Base-by-base conservation (phyloP, 495 filamentous ascomycete genomes). In the Talaromyces ruber region DNA sequence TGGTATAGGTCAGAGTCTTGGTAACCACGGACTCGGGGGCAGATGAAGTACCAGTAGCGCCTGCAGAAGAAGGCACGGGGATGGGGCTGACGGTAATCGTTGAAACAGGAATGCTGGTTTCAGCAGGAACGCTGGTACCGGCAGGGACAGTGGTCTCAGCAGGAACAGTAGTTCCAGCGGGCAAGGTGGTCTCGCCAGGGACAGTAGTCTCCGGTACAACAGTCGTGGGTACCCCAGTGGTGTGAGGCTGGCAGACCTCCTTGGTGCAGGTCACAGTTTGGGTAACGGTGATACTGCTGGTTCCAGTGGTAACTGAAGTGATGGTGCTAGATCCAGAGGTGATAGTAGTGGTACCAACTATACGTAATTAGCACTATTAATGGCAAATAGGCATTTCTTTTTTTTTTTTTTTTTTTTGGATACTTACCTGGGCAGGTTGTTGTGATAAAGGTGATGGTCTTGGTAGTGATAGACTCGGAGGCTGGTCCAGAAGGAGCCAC, bases 391-490 rank as follows among this genome's bases (percentile, higher is more conserved):
- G 6, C n/a, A 16, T 3, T n/a, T n/a, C n/a, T n/a, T n/a, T n/a
- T n/a, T n/a, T n/a, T n/a, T n/a, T n/a, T n/a, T n/a, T n/a, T n/a
- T n/a, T n/a, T 12, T 12, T 25, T 18, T 16, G 16, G 16, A 37
- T 29, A 50, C 59, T 21, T 30, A 63, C 62, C 62, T 26, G 62
- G 55, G 45, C 62, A 58, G 55, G 62, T 63, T 5, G 66, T 65
- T 3, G 66, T 63, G 6, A 56, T 53, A 24, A 62, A 63, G n/a
- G 62, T 60, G 18, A 50, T 52, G 11, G 56, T 57, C 53, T 59
- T 58, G 6, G 61, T 63, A 14, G 53, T 53, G 16, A 57, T 25
- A 24, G 54, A 30, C 18, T 57, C 54, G 29, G 54, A 57, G 1
- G 54, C 26, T 21, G 51, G 51, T 25, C 51, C 51, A 54, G 51